phyloP scores from a whole-genome alignment of 2,329 filamentous ascomycete genomes.

The Amauroascus verrucosus region DNA sequence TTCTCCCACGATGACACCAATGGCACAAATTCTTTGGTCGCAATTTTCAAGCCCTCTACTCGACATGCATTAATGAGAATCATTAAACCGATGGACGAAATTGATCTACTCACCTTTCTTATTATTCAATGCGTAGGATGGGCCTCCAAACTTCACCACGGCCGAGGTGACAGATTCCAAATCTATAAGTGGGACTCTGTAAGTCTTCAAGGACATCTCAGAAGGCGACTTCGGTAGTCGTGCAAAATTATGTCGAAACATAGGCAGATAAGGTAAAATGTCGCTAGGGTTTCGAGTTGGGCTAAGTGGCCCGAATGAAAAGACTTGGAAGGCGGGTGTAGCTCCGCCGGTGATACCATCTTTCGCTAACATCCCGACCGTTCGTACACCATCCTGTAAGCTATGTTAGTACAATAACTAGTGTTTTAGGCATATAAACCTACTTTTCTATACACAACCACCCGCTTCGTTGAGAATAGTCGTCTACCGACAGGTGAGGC shows the following conservation, averaged over 20 bases:
- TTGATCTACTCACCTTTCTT: conserved; percentile 38
- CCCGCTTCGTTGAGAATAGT: conserved; percentile 62
- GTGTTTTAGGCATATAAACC: neutral
- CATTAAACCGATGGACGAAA: conserved; percentile 14
- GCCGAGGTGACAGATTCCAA: conserved; percentile 77
- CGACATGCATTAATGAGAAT: neutral
- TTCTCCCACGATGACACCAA: conserved; percentile 65
- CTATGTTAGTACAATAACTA: neutral
- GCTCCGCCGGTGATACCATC: conserved; percentile 61
- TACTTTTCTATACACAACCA: conserved; percentile 69
- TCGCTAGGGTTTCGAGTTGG: conserved; percentile 69
- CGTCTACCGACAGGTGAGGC: conserved; percentile 72
- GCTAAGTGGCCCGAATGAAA: conserved; percentile 62
- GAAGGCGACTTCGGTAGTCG: conserved; percentile 55
- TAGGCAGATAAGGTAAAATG: conserved; percentile 68
- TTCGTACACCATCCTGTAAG: conserved; percentile 62
- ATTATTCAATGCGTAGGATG: conserved; percentile 40
- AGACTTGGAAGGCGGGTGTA: conserved; percentile 61
- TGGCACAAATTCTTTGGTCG: conserved; percentile 57
- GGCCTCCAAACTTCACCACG: conserved; percentile 43
- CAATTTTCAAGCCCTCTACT: conserved; percentile 45
- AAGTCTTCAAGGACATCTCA: conserved; percentile 57
- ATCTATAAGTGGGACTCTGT: conserved; percentile 62
- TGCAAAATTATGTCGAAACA: conserved; percentile 58
- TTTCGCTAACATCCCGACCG: conserved; percentile 66